Conservation (phyloP, 768 basidiomycete species). For the Sarcodon aspratus region DNA sequence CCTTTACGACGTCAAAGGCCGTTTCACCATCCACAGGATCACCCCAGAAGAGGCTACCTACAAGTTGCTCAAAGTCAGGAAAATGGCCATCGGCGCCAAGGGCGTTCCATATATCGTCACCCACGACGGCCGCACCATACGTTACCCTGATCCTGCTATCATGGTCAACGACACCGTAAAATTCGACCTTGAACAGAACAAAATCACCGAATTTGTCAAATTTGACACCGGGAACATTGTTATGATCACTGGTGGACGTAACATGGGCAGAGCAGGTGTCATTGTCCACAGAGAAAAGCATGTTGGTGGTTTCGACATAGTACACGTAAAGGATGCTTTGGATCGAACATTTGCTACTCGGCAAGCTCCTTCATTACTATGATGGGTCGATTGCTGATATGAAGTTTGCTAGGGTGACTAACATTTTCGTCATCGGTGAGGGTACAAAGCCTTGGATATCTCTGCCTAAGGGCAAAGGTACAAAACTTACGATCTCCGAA, state of each 20-base stretch:
- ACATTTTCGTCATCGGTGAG: slow-evolving; percentile 98
- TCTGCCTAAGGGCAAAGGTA: slow-evolving; percentile 94
- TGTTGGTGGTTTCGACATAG: slow-evolving; percentile 96
- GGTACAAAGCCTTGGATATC: slow-evolving; percentile 95
- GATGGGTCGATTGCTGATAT: background rate
- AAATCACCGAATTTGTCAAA: slow-evolving; percentile 87
- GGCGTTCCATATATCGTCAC: slow-evolving; percentile 97
- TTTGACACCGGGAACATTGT: slow-evolving; percentile 97
- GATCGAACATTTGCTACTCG: slow-evolving; percentile 97
- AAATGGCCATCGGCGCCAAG: slow-evolving; percentile 82
- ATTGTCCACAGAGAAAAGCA: slow-evolving; percentile 97
- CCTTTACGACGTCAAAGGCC: slow-evolving; percentile 98
- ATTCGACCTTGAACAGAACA: slow-evolving; percentile 90
- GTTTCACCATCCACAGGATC: slow-evolving; percentile 99
- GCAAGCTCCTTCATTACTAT: slow-evolving; percentile 30
- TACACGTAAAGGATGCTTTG: slow-evolving; percentile 92
- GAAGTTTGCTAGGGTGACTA: slow-evolving; percentile 55
- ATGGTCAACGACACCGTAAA: slow-evolving; percentile 96
- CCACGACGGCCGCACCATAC: slow-evolving; percentile 99
- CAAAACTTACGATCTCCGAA: slow-evolving; percentile 94
- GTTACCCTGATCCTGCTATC: slow-evolving; percentile 95
- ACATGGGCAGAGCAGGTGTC: slow-evolving; percentile 97
- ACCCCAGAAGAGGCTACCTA: slow-evolving; percentile 93
- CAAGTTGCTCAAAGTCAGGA: slow-evolving; percentile 93
- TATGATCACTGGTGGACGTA: slow-evolving; percentile 97